These are phyloP conservation scores for Apophysomyces ossiformis DNA, from an alignment of 371 early-diverging fungal genomes.

Conservation along the genomic window DNA sequence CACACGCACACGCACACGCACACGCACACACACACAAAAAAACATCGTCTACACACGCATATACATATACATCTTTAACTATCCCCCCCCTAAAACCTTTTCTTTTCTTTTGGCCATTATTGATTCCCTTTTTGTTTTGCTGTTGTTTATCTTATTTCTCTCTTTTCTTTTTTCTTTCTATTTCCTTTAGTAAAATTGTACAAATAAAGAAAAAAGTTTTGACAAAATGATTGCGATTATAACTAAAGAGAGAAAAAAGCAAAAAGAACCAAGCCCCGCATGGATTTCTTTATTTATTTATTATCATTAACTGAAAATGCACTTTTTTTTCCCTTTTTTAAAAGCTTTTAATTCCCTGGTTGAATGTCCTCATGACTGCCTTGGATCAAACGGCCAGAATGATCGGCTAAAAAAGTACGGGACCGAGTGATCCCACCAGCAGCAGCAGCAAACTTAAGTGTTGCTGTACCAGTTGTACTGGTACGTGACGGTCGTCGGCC, in stretches of 20 bases:
- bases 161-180: not conserved
- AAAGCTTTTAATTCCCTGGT: not conserved
- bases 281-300: too few species aligned
- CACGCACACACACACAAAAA: too few species aligned
- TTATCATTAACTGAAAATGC: not conserved
- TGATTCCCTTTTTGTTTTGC: not conserved
- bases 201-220: too few species aligned
- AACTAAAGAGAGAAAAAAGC: too few species aligned
- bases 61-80: too few species aligned
- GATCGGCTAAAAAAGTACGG: conserved; percentile 24
- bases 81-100: too few species aligned
- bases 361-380: not conserved
- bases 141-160: not conserved
- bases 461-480: not conserved
- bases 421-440: conserved; percentile 23
- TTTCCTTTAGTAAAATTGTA: too few species aligned
- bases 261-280: too few species aligned
- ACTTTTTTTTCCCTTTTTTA: not conserved
- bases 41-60: too few species aligned
- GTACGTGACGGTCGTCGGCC: conserved; percentile 20
- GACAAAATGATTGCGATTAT: too few species aligned
- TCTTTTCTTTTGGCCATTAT: not conserved
- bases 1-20: too few species aligned
- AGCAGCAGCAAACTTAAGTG: conserved; percentile 9
- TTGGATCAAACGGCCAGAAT: conserved; percentile 21